phyloP scores from a whole-genome alignment of 2,329 filamentous ascomycete species.

The Aspergillaceae sp. region DNA sequence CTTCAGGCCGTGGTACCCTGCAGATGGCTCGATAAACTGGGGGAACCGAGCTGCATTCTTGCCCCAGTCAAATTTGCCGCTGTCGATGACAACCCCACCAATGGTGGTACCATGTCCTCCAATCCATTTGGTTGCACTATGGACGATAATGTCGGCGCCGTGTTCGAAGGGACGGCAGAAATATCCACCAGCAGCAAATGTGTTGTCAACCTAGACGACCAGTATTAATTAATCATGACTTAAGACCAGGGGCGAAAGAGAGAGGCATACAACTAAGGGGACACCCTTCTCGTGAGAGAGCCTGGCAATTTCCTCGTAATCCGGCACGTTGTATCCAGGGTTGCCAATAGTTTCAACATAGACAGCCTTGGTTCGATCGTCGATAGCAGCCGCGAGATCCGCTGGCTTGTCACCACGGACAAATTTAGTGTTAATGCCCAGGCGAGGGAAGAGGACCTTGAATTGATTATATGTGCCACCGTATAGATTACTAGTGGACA shows the following conservation, averaged over 20 bases:
- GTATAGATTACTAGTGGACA: conserved; percentile 83
- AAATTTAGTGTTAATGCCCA: conserved; percentile 84
- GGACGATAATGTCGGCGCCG: conserved; percentile 86
- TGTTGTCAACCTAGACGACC: conserved; percentile 69
- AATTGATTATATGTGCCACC: conserved; percentile 97
- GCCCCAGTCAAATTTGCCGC: conserved; percentile 91
- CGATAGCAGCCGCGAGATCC: conserved; percentile 73
- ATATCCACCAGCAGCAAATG: conserved; percentile 87
- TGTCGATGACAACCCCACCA: conserved; percentile 75
- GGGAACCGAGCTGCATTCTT: conserved; percentile 77
- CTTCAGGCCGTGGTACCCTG: conserved; percentile 85
- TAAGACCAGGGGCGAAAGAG: not conserved
- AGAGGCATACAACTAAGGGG: conserved; percentile 48
- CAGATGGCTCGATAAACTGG: conserved; percentile 76
- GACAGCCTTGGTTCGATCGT: conserved; percentile 86
- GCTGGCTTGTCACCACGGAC: conserved; percentile 69
- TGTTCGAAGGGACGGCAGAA: conserved; percentile 79
- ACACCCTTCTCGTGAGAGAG: conserved; percentile 64
- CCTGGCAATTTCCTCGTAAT: conserved; percentile 78
- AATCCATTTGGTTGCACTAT: conserved; percentile 96
- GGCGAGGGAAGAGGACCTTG: conserved; percentile 79
- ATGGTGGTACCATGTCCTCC: conserved; percentile 91
- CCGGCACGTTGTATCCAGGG: conserved; percentile 84
- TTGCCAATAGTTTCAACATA: conserved; percentile 92
- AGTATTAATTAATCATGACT: not conserved